Percentiles rank a stretch among this genome's conserved stretches.
Conservation (phyloP, 2,329 filamentous ascomycete genomes). For the Truncatella angustata region DNA sequence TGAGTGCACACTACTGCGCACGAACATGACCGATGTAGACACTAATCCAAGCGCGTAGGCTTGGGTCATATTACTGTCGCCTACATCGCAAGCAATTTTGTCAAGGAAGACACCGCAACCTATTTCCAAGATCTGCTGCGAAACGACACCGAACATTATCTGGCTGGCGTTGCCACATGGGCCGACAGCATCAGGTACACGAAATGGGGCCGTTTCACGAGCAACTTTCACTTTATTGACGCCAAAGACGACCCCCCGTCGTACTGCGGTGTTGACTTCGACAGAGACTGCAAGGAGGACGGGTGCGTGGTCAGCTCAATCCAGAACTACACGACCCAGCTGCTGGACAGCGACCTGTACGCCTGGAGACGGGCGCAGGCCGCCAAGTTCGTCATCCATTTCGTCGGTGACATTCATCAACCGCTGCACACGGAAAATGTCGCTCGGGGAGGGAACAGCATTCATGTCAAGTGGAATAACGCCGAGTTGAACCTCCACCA, state of each 20-base stretch:
- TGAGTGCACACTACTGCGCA: conserved; percentile 25
- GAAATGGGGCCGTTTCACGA: conserved; percentile 59
- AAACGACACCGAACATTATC: conserved; percentile 54
- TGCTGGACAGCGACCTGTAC: conserved; percentile 45
- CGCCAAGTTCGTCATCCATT: conserved; percentile 66
- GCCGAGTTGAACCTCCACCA: conserved; percentile 64
- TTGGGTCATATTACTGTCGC: conserved; percentile 66
- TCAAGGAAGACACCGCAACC: conserved; percentile 51
- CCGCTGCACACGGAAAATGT: conserved; percentile 66
- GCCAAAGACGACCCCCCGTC: conserved; percentile 61
- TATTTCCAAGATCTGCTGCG: conserved; percentile 58
- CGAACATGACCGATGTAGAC: neutral
- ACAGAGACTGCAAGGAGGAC: conserved; percentile 60
- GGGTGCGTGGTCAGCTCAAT: conserved; percentile 64
- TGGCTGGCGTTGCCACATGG: conserved; percentile 65
- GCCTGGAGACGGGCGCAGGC: conserved; percentile 52
- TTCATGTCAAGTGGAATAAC: conserved; percentile 61
- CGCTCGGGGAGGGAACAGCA: conserved; percentile 65
- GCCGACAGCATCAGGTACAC: conserved; percentile 66
- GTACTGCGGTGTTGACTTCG: conserved; percentile 57
- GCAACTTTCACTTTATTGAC: conserved; percentile 68
- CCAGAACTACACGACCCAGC: conserved; percentile 58
- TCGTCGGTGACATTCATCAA: conserved; percentile 69
- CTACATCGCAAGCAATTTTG: conserved; percentile 60
- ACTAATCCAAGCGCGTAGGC: conserved; percentile 33